Evolutionary conservation across 2,329 filamentous ascomycete genomes (phyloP).

Genomic region (Trichoderma pleuroti): DNA sequence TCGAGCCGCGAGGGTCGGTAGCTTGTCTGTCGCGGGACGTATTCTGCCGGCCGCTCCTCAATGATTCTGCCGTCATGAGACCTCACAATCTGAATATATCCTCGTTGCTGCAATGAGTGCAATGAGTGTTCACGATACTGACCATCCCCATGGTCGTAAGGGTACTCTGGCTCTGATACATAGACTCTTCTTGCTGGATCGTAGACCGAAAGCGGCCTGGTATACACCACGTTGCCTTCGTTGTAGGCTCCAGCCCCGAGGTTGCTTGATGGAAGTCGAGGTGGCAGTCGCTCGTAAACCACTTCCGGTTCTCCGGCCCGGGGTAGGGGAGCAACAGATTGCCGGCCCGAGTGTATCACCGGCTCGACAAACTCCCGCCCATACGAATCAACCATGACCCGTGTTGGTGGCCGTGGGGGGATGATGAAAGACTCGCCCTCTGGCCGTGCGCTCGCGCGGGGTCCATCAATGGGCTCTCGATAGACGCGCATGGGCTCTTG

Average conservation of each 20-base stretch:
- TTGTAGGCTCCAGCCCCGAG: constrained; percentile 45
- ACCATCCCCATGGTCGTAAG: constrained; percentile 51
- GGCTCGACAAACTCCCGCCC: constrained; percentile 74
- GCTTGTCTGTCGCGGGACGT: constrained; percentile 54
- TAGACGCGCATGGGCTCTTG: constrained; percentile 43
- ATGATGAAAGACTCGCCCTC: constrained; percentile 50
- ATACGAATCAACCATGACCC: constrained; percentile 77
- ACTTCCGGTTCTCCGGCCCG: constrained; percentile 50
- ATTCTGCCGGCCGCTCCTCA: constrained; percentile 51
- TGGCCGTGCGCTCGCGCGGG: constrained; percentile 48
- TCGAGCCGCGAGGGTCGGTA: constrained; percentile 52
- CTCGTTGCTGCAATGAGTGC: constrained; percentile 46
- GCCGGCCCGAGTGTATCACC: constrained; percentile 42
- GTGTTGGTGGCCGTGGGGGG: constrained; percentile 52
- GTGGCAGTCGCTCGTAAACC: constrained; percentile 62
- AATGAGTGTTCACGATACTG: constrained; percentile 59
- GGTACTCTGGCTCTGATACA: constrained; percentile 60
- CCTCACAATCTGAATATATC: constrained; percentile 48
- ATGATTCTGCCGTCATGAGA: constrained; percentile 40
- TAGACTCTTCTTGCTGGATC: constrained; percentile 49
- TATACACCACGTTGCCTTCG: constrained; percentile 50
- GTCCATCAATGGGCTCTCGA: constrained; percentile 40
- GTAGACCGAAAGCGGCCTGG: constrained; percentile 49
- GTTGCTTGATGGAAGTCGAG: constrained; percentile 50
- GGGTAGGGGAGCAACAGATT: constrained; percentile 51